Base-by-base conservation (phyloP, 352 stramenopile genomes). In the Globisporangium alternatum region DNA sequence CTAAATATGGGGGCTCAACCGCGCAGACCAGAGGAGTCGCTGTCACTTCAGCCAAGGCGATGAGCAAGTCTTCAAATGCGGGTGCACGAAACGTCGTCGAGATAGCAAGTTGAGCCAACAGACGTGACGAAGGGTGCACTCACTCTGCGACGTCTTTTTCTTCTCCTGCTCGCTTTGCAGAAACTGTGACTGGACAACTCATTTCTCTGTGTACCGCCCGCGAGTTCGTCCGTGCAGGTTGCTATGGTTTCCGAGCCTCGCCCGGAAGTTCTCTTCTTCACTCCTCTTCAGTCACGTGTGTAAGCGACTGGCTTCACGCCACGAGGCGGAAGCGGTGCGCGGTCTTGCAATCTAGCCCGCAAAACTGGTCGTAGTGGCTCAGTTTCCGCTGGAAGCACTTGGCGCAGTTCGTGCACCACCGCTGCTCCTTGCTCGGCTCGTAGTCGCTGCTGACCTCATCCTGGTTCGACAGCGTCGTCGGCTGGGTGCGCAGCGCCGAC, bases 361-460 rank as follows among this genome's bases (percentile, higher is more conserved):
- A 93, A 61, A 89, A 93, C 41, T 80, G 66, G 47, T 93, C 83
- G 53, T 71, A 93, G 58, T 72, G 81, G 51, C 83, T 93, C 43
- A 89, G 69, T 1, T 75, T 75, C 17, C 80, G 78, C 64, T 88
- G 81, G 64, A 84, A 93, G 62, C 80, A 87, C 71, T 91, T 93
- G 73, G 71, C 78, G 66, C 83, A 93, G 68, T 93, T 93, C 22
- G 73, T 76, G 65, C 83, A 93, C 81, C 81, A 90, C 30, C 83
- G 80, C 68, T 86, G 77, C 56, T 90, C 83, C 52, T 84, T 87
- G 55, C 75, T 88, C 48, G 80, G 76, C 66, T 85, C 74, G 64
- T 88, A 75, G n/a, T 60, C 62, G 25, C 52, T 56, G 22, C 30
- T 37, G 4, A 17, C 13, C 13, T 60, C 60, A 25, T 30, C 21